Evolutionary conservation across 192 early-diverging fungal species (phyloP), one percentile per base, ranked within the genome.

Genomic region (Umbelopsis vinacea): DNA sequence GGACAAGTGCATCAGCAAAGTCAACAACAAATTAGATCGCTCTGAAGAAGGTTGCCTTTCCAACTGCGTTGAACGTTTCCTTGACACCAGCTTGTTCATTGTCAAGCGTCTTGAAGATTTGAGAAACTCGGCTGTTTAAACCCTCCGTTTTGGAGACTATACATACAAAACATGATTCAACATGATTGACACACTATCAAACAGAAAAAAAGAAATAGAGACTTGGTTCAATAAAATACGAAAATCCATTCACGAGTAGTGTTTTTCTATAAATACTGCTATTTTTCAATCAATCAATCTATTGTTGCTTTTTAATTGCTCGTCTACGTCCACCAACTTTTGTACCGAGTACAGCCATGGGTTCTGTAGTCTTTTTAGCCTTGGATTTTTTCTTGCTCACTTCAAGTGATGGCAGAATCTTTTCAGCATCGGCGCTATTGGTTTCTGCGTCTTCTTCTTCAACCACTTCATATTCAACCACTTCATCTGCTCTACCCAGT

Each of bases 61-160:
- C 26, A 91, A 91, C 86, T 92, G 91, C 76, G 91, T 92, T 14
- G 85, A 82, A 17, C 85, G 91, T 52, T 92, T 92, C 71, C 75
- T 92, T 22, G 91, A 92, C 71, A 83, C 84, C 70, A 86, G 84
- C 68, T 70, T 86, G 52, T 81, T 87, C 68, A 83, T 90, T 66
- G 82, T 90, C 24, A 87, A 87, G 57, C 81, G 82, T 46, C 70
- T 92, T 21, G 81, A 84, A 54, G 82, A 83, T 43, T 48, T 76
- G 54, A 48, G 74, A 68, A 73, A 76, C 68, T 73, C 76, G 22
- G 71, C 52, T 54, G 67, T 77, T 69, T 74, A 74, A 79, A 48
- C 47, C 46, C 50, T 15, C 24, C 24, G 38, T 23, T 55, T 43
- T 54, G 7, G 57, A 37, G 26, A 63, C 12, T 54, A 54, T 54